phyloP scores from a whole-genome alignment of 192 early-diverging fungal species.

The Haplosporangium gracile region DNA sequence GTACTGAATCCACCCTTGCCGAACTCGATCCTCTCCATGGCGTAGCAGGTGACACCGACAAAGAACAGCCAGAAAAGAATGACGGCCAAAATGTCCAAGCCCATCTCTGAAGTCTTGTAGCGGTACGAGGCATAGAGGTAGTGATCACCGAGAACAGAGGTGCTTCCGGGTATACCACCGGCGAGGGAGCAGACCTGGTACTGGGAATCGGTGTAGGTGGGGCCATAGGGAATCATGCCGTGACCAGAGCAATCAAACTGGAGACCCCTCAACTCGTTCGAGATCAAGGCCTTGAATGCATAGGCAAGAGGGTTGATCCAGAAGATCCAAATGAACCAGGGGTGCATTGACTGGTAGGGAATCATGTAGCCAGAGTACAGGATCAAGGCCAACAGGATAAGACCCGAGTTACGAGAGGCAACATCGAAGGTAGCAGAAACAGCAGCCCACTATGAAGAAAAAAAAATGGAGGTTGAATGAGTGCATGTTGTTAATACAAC shows the following conservation, averaged over 20 bases:
- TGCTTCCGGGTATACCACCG: constrained; percentile 67
- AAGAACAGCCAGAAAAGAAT: constrained; percentile 62
- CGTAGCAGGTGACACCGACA: constrained; percentile 50
- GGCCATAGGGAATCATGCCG: constrained; percentile 41
- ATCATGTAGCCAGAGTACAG: constrained; percentile 76
- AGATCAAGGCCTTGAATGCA: constrained; percentile 68
- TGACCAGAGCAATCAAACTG: constrained; percentile 55
- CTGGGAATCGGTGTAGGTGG: constrained; percentile 52
- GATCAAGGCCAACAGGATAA: constrained; percentile 65
- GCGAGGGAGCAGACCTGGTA: constrained; percentile 73
- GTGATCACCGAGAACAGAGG: constrained; percentile 70
- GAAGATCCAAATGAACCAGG: constrained; percentile 74
- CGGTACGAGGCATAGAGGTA: constrained; percentile 69
- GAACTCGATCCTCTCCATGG: constrained; percentile 75
- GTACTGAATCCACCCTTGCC: constrained; percentile 66
- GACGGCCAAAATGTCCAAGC: constrained; percentile 73
- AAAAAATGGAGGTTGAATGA: background rate
- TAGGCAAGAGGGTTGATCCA: constrained; percentile 77
- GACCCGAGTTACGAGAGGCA: constrained; percentile 65
- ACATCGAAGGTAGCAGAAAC: constrained; percentile 63
- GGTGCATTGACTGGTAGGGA: constrained; percentile 69
- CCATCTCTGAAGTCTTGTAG: constrained; percentile 70
- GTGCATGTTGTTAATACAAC: background rate
- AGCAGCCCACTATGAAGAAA: constrained; percentile 55
- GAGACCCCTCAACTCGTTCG: constrained; percentile 73